These are phyloP conservation scores for Cyberlindnera veronae DNA, from an alignment of 805 yeast genomes.

Conservation along the genomic window DNA sequence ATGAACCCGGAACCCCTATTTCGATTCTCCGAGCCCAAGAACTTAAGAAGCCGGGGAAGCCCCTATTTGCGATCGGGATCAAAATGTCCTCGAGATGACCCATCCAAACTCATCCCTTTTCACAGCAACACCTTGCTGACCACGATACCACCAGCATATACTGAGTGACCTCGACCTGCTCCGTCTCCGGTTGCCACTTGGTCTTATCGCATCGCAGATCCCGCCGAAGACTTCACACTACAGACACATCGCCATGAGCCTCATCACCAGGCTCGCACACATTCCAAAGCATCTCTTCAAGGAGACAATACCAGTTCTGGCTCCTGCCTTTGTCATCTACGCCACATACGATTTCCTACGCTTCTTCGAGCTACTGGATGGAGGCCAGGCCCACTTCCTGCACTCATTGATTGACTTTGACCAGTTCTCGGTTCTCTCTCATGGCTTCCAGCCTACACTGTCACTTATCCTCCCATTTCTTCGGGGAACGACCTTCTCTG, in stretches of 20 bases:
- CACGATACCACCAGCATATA: neutral
- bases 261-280: slow-evolving; percentile 1
- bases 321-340: slow-evolving; percentile 21
- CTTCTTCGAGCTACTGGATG: slow-evolving; percentile 7
- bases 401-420: slow-evolving; percentile 12
- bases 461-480: too few relatives aligned
- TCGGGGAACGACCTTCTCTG: too few relatives aligned
- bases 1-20: too few relatives aligned
- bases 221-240: neutral
- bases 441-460: slow-evolving; percentile 21
- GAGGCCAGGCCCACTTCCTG: slow-evolving; percentile 16
- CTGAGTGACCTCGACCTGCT: neutral
- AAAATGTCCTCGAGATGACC: neutral
- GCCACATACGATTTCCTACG: slow-evolving; percentile 17
- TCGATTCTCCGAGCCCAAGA: too few relatives aligned
- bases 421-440: slow-evolving; percentile 14
- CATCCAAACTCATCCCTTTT: neutral
- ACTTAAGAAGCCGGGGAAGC: too few relatives aligned
- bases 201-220: slow-evolving; percentile 4
- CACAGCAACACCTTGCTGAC: neutral
- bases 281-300: slow-evolving; percentile 11
- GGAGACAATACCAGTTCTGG: slow-evolving; percentile 17
- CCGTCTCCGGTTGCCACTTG: neutral
- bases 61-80: neutral
- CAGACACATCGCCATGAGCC: neutral